Conservation (phyloP, 805 yeast species). For the Kodamaea kaohsiungensis region DNA sequence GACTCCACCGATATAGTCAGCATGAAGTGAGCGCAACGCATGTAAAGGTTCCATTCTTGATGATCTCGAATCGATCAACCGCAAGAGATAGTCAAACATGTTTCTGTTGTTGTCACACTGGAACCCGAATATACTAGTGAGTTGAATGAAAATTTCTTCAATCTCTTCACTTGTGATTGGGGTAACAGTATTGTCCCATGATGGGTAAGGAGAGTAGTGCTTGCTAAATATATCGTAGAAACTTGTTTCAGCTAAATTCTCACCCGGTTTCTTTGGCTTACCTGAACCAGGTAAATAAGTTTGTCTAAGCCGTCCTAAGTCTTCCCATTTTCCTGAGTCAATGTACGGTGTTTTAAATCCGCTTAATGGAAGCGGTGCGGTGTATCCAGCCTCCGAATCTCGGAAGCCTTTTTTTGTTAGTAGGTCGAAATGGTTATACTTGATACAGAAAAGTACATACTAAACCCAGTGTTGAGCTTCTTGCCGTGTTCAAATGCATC, state of each 20-base stretch:
- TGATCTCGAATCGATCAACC: constrained; percentile 66
- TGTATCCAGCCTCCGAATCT: background rate
- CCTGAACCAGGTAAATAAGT: constrained; percentile 29
- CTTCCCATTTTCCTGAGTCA: constrained; percentile 28
- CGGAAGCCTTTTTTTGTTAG: background rate
- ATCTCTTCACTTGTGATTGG: constrained; percentile 58
- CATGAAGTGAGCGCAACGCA: constrained; percentile 64
- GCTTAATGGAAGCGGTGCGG: constrained; percentile 26
- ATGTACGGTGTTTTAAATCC: constrained; percentile 47
- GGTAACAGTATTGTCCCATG: constrained; percentile 47
- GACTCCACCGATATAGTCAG: constrained; percentile 73
- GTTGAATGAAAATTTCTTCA: constrained; percentile 52
- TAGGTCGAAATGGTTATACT: background rate
- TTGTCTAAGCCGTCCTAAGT: constrained; percentile 23
- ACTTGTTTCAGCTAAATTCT: constrained; percentile 39
- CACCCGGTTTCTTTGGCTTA: constrained; percentile 29
- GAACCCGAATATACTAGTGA: constrained; percentile 63
- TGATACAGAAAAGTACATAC: constrained; percentile 15
- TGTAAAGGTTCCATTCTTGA: constrained; percentile 58
- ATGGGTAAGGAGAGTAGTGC: constrained; percentile 53
- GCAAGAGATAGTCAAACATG: constrained; percentile 65
- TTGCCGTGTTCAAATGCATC: background rate
- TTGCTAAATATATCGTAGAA: constrained; percentile 45
- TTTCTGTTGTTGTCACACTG: constrained; percentile 65
- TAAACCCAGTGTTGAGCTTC: constrained; percentile 5